Evolutionary conservation across 352 stramenopile genomes (phyloP), one percentile per base, ranked within the genome.

Genomic region (Phytopythium vexans): DNA sequence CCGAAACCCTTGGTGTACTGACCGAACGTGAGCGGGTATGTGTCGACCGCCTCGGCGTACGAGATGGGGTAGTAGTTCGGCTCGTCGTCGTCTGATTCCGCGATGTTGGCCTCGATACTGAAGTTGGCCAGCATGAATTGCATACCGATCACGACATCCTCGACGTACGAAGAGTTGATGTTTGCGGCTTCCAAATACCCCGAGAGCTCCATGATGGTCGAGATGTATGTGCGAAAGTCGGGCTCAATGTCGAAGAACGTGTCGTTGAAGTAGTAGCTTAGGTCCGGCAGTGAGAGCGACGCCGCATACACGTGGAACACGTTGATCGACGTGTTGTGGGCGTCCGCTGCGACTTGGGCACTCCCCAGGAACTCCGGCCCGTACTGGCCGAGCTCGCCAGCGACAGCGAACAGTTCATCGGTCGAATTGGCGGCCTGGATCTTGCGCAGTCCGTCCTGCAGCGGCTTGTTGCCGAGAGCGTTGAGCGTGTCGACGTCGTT

Each of bases 21-120:
- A n/a, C 68, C 71, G 40, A 96, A 71, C 5, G 82, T 60, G n/a
- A 81, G 45, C 15, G 80, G 75, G 44, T 72, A 88, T 21, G 70
- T 70, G 9, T 47, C 45, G 15, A 53, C 54, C 35, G 72, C 71
- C 3, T 92, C 71, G 11, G 66, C 61, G 46, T 94, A 88, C 6
- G 56, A 57, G 52, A 94, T 77, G 58, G 82, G 79, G 57, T 95
- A 95, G 63, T 93, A 97, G 15, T 72, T 88, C 15, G 74, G 69
- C 21, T 89, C 56, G 3, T 80, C 80, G 65, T 96, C 75, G 11
- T 82, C 21, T 1, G 7, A 27, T 27, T 27, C 21, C 21, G 21
- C 16, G 15, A 8, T 31, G 31, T 31, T 35, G 10, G 21, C 8
- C 15, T 9, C 12, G 6, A 37, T 50, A 40, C 80, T 70, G 10